Base-by-base conservation (phyloP, 192 early-diverging fungal species). In the Backusella morwellensis region DNA sequence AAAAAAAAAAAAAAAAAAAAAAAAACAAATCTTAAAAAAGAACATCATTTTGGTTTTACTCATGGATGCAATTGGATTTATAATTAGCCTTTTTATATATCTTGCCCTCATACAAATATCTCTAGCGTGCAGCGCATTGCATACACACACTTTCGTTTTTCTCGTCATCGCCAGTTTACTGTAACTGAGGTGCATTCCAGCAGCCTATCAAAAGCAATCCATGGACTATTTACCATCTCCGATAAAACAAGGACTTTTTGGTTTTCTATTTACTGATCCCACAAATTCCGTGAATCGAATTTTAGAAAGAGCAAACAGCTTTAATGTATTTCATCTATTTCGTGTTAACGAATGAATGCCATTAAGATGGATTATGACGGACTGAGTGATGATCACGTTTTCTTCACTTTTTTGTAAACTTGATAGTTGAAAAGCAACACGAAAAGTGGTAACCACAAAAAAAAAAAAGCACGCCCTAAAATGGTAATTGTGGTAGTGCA, bases 31-130 rank as follows among this genome's bases (percentile, higher is more conserved):
- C 21, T 26, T 11, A 26, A 12, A 56, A 21, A 26, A 59, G 23
- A 29, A 12, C 0, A 63, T 63, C 56, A 14, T 29, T 29, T 63
- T 63, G 29, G 56, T 26, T 40, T 40, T 63, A 29, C 56, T 63
- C 21, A 63, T 14, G 7, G n/a, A 63, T 63, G 56, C 23, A 63
- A 63, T 63, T 63, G 23, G 23, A 63, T 63, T 63, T 63, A 26
- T 63, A 63, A 63, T 63, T 63, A 63, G 56, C 56, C 21, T 11
- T 63, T 63, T 63, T 63, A 50, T 63, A 63, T 26, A 29, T 56
- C 56, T 29, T 26, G 21, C 9, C 26, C 1, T 12, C 12, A 23
- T 29, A 63, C 23, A 26, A 63, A 4, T 14, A 63, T 63, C 23
- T 7, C 23, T 14, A 63, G 56, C 9, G 1, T 63, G 56, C 56